Evolutionary conservation across 2,329 filamentous ascomycete genomes (phyloP), one percentile per base, ranked within the genome.

Genomic region (Aspergillus jensenii): DNA sequence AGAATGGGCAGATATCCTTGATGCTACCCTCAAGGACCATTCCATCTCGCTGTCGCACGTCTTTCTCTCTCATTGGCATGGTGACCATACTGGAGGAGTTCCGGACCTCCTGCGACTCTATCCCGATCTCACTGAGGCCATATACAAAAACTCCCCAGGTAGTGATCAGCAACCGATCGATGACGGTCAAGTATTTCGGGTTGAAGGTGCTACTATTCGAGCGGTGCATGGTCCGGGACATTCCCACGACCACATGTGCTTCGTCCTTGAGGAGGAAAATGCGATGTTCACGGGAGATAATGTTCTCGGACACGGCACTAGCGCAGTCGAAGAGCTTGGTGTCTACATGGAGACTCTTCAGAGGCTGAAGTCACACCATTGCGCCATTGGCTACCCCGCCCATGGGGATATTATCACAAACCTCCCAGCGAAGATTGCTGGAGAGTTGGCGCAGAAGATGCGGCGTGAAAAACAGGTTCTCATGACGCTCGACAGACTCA

Each of bases 241-340:
- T 67, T 86, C 90, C 0, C 76, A 77, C 1, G 91, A 96, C 67
- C 91, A 95, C 67, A 87, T 90, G 79, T 85, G 83, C n/a, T 86
- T 95, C 59, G 68, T 90, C 1, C 75, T 93, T 1, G 81, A 85
- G 41, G 89, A 92, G 63, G 81, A 93, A 68, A 81, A 89, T 58
- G 88, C 88, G 47, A 84, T 93, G 79, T 91, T 93, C 69, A 92
- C 90, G 0, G 90, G 87, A 2, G 90, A 93, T 72, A 93, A 91
- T 66, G 84, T 93, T 1, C 81, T 93, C 0, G 90, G 90, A 0
- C 88, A 78, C 46, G 78, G 78, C 0, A 74, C 67, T 15, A 71
- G 67, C 33, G 77, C 71, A 0, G 73, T 77, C 0, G 75, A 79
- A 61, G 68, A 79, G 46, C 65, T 80, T 0, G 66, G 69, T 4